phyloP scores from a whole-genome alignment of 208 protist genomes.

The Leishmania mexicana region DNA sequence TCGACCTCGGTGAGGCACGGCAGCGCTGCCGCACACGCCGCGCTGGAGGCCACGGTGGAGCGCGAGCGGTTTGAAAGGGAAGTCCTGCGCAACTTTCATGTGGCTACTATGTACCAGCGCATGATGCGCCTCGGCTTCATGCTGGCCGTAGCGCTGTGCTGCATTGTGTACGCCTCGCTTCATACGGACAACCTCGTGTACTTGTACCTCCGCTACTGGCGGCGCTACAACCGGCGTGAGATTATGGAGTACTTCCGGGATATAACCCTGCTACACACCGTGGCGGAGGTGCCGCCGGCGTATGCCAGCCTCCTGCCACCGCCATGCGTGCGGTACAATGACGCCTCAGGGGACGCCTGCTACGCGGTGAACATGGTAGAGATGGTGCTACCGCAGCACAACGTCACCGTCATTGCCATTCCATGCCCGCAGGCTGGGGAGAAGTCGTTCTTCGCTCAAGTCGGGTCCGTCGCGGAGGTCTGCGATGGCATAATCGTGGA shows the following conservation, averaged over 20 bases:
- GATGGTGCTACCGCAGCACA: constrained; percentile 47
- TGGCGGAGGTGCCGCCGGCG: constrained; percentile 71
- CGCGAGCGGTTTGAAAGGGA: constrained; percentile 80
- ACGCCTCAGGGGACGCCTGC: constrained; percentile 26
- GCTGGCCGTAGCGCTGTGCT: constrained; percentile 38
- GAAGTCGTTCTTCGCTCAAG: constrained; percentile 54
- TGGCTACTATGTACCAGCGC: constrained; percentile 85
- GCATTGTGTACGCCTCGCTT: constrained; percentile 53
- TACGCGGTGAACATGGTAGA: constrained; percentile 77
- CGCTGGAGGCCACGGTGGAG: constrained; percentile 50
- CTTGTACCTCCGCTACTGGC: constrained; percentile 56
- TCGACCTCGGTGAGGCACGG: not conserved
- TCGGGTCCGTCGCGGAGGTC: constrained; percentile 47
- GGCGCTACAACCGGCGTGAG: constrained; percentile 38
- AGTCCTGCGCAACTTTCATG: constrained; percentile 73
- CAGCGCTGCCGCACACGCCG: constrained; percentile 12
- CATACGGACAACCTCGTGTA: constrained; percentile 68
- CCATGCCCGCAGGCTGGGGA: constrained; percentile 73
- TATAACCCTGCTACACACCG: constrained; percentile 59
- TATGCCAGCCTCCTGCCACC: constrained; percentile 71
- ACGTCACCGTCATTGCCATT: constrained; percentile 67
- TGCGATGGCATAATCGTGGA: constrained; percentile 80
- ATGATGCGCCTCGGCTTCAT: constrained; percentile 56
- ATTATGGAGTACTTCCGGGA: constrained; percentile 67
- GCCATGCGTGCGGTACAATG: constrained; percentile 52